Conservation (phyloP, 306 rosid genomes). For the Cucurbita pepo region DNA sequence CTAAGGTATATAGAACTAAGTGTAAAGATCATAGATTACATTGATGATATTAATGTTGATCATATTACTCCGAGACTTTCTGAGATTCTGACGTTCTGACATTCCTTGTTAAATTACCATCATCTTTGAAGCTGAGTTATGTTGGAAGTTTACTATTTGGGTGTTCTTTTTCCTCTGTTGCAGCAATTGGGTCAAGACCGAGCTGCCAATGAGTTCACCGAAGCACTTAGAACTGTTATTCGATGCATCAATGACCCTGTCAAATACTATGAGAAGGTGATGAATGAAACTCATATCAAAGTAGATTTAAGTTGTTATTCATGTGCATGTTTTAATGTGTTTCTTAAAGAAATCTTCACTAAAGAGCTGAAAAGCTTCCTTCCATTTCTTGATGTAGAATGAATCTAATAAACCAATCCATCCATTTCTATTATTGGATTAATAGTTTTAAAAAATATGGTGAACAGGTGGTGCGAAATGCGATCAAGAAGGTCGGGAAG, state of each 20-base stretch:
- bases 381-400: neutral
- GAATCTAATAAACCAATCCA: neutral
- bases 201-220: slow-evolving; percentile 22
- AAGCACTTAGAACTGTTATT: slow-evolving; percentile 36
- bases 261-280: slow-evolving; percentile 71
- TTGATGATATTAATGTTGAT: neutral
- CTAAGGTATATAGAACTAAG: slow-evolving; percentile 28
- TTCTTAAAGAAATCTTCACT: neutral
- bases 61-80: neutral
- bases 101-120: neutral
- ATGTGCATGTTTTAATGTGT: neutral
- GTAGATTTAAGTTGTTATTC: neutral
- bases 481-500: slow-evolving; percentile 33
- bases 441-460: too few relatives aligned
- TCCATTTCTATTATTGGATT: neutral
- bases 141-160: neutral
- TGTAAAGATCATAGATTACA: neutral
- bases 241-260: slow-evolving; percentile 40
- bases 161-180: neutral
- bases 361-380: neutral
- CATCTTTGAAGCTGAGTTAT: neutral
- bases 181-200: slow-evolving; percentile 42
- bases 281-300: neutral
- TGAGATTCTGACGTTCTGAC: neutral
- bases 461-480: slow-evolving; percentile 25